Base-by-base conservation (phyloP, 176 grass and related monocot genomes). In the Thinopyrum elongatum region DNA sequence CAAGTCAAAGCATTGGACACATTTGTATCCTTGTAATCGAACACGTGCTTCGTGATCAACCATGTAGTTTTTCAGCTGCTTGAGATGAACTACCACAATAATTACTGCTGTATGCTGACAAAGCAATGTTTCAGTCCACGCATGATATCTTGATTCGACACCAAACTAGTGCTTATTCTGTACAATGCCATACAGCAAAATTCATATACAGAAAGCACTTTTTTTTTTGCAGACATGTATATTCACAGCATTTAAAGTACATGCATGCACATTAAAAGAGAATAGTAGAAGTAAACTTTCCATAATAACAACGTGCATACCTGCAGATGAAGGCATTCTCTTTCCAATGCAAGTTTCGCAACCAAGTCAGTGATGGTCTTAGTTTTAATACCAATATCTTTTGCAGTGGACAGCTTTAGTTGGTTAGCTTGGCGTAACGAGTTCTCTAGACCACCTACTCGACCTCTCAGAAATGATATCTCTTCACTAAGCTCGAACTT, bases 401-500 rank as follows among this genome's bases (percentile, higher is more conserved):
- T 92, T 23, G 90, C 83, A 73, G 78, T 86, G 47, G 68, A 81
- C 59, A 85, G 38, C 79, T 98, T 98, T 59, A 85, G 83, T 84
- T 79, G 82, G 65, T 94, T 92, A 35, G 89, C 88, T 29, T 91
- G 82, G 41, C 41, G 62, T 74, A 92, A 41, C 27, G 90, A 92
- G 63, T 84, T 92, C 84, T 95, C 91, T 64, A 95, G 51, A 42
- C 58, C 74, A 85, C 94, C 88, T 30, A 92, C 81, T 87, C 77
- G 87, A 44, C 76, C 78, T 84, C 95, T 95, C 38, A 98, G 67
- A 85, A 95, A 92, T 47, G 91, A 89, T 22, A 94, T 41, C 84
- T 95, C 96, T 89, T 98, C 90, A 38, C 83, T 91, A 42, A 95
- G 81, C 72, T 98, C 93, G 58, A 93, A 82, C 80, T 92, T 95